Percentiles rank a stretch among this genome's conserved stretches.
Evolutionary conservation across 2,329 filamentous ascomycete species (phyloP).

Genomic region (Fusarium hostae): DNA sequence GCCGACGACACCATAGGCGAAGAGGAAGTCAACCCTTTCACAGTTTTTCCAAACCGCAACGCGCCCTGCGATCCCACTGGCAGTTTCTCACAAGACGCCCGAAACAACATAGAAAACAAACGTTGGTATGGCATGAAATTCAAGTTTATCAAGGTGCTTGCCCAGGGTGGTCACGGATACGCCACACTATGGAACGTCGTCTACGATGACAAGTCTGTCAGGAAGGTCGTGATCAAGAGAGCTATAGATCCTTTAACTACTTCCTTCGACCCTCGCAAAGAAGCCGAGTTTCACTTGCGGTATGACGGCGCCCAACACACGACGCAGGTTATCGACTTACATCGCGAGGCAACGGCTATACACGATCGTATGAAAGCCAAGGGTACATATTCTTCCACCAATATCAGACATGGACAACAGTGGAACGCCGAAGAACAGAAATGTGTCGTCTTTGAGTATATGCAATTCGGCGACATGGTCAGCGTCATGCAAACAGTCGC

Average conservation of each 20-base stretch:
- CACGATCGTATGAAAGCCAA: slow-evolving; percentile 6
- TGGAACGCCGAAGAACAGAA: slow-evolving; percentile 6
- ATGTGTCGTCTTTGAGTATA: slow-evolving; percentile 44
- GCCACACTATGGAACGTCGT: slow-evolving; percentile 39
- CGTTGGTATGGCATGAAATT: slow-evolving; percentile 38
- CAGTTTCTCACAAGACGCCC: neutral
- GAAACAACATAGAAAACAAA: neutral
- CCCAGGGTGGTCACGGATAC: slow-evolving; percentile 43
- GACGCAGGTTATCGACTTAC: slow-evolving; percentile 43
- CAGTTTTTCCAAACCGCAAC: too few relatives aligned
- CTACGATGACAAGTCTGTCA: slow-evolving; percentile 35
- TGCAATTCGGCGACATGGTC: slow-evolving; percentile 39
- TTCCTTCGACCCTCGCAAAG: slow-evolving; percentile 16
- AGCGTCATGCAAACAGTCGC: slow-evolving; percentile 25
- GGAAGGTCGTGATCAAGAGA: slow-evolving; percentile 45
- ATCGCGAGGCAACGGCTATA: slow-evolving; percentile 13
- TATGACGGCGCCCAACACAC: slow-evolving; percentile 45
- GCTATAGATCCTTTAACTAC: neutral
- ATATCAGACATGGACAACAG: neutral
- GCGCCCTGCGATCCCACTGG: neutral
- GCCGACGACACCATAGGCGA: neutral
- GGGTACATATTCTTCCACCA: neutral
- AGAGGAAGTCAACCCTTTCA: neutral
- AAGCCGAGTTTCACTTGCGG: slow-evolving; percentile 42
- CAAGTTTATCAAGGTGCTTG: slow-evolving; percentile 43